phyloP scores from a whole-genome alignment of 257 asterid species.

The Jacaranda mimosifolia region DNA sequence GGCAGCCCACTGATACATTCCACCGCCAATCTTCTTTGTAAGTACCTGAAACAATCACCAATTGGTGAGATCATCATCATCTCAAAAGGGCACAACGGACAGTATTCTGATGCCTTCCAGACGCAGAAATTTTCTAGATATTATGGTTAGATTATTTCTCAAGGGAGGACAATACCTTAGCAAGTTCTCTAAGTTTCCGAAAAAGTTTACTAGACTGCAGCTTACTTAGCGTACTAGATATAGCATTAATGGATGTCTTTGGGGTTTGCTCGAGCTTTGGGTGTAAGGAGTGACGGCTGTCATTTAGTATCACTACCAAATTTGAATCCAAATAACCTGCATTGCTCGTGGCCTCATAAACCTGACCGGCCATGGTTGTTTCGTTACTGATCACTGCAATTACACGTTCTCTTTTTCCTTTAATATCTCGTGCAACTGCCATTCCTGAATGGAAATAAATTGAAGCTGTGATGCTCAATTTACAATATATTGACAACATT shows the following conservation, averaged over 20 bases:
- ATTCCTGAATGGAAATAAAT: conserved; percentile 56
- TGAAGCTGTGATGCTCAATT: background rate
- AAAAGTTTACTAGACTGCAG: conserved; percentile 83
- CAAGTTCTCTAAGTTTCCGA: conserved; percentile 77
- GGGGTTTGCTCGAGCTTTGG: conserved; percentile 79
- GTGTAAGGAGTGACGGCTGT: conserved; percentile 72
- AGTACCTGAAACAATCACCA: conserved; percentile 60
- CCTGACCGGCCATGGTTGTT: conserved; percentile 90
- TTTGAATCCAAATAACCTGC: conserved; percentile 92
- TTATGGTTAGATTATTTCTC: background rate
- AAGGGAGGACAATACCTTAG: conserved; percentile 66
- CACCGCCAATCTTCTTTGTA: conserved; percentile 78
- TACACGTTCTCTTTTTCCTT: conserved; percentile 78
- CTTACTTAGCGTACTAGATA: conserved; percentile 81
- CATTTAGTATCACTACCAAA: conserved; percentile 83
- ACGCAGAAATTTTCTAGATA: background rate
- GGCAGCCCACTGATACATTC: conserved; percentile 98
- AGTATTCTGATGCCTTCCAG: background rate
- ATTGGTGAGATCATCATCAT: conserved; percentile 27
- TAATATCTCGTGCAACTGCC: conserved; percentile 93
- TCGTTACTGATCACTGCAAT: conserved; percentile 91
- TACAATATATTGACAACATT: too few relatives aligned
- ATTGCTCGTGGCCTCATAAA: conserved; percentile 95
- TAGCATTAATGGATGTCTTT: conserved; percentile 67
- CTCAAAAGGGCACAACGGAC: too few relatives aligned